Evolutionary conservation across 257 asterid genomes (phyloP).

Genomic region (Solanum paucissectum): DNA sequence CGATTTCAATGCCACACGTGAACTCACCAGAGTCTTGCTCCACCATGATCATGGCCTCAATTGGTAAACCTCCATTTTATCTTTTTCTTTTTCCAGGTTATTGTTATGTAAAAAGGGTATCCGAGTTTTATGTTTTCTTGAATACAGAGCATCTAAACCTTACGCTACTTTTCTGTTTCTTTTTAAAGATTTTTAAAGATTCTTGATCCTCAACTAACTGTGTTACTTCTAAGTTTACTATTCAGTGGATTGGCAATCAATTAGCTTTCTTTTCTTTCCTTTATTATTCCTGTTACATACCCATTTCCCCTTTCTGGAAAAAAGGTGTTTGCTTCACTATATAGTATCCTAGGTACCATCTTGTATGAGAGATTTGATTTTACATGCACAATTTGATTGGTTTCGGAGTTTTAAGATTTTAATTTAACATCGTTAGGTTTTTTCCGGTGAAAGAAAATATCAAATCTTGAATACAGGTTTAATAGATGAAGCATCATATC

Average conservation of each 20-base stretch:
- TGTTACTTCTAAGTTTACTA: neutral
- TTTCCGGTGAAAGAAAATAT: neutral
- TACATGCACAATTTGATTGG: neutral
- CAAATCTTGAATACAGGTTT: neutral
- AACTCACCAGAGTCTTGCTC: slow-evolving; percentile 64
- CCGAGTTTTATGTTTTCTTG: neutral
- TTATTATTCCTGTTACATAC: neutral
- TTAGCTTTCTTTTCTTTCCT: neutral
- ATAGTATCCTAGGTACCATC: neutral
- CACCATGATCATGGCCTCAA: slow-evolving; percentile 69
- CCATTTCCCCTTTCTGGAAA: neutral
- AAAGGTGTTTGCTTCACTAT: neutral
- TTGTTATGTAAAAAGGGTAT: neutral
- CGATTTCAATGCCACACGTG: slow-evolving; percentile 91
- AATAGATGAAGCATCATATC: neutral
- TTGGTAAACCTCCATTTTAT: slow-evolving; percentile 23
- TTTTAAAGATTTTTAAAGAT: neutral
- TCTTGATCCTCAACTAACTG: neutral
- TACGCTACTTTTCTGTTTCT: neutral
- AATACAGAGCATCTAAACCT: neutral
- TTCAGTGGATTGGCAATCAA: neutral
- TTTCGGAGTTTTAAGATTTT: neutral
- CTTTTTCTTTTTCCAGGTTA: neutral
- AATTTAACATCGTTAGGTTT: neutral
- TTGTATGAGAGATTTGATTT: neutral